Base-by-base conservation (phyloP, 768 basidiomycete genomes). In the Thelephora ganbajun region DNA sequence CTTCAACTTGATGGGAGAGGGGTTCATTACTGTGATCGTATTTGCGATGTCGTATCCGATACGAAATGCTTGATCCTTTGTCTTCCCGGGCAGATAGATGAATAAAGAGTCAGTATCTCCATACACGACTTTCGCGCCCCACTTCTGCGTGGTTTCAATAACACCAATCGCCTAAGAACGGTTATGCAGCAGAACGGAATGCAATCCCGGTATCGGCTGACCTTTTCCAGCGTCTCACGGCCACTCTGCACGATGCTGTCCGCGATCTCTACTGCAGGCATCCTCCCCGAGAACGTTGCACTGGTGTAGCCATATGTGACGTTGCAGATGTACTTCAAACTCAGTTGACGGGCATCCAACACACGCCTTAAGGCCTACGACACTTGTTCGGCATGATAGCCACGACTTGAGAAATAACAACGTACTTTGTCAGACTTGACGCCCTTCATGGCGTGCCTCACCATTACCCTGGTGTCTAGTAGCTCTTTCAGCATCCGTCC, bases 101-200 rank as follows among this genome's bases (percentile, higher is more conserved):
- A 99, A 99, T 36, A 97, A 65, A 13, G 92, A 96, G 63, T 99
- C 96, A 0, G 96, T 99, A 56, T 99, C 96, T 11, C 96, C 96
- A 59, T 99, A 99, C 13, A 97, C 90, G 13, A 97, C 57, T 57
- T 79, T 72, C 11, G 87, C 94, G 7, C 84, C 84, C 96, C 94
- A 98, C 62, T 82, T 85, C 33, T 69, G 66, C 1, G 76, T 85
- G 0, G 70, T 61, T 47, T 94, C 77, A 46, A 98, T 91, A 30
- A 80, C 57, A 33, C 73, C 70, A 49, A 94, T 86, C 0, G 96
- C 91, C 92, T 96, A 51, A 6, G 43, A 41, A 22, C n/a, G 35
- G 26, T 48, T 33, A 46, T 9, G 12, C n/a, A 23, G 35, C 36
- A 14, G 34, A 23, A 20, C 6, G 22, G 19, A 18, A 4, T n/a